A percentile compares a stretch with the other conserved stretches of the same genome.
Evolutionary conservation across 73 alveolate species (phyloP).

Genomic region (Paramecium tetraurelia): DNA sequence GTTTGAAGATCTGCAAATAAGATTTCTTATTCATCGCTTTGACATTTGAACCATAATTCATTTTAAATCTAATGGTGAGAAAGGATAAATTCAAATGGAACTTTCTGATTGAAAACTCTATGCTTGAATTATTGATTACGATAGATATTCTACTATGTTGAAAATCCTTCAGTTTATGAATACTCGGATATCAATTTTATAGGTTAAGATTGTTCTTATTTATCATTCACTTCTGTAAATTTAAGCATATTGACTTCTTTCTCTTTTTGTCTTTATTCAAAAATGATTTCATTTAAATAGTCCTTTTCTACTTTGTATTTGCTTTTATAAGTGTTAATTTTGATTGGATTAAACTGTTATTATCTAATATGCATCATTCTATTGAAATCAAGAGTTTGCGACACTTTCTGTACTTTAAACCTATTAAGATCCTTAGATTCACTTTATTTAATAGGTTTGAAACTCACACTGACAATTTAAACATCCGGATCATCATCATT

Average conservation of each 20-base stretch:
- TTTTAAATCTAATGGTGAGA: not conserved
- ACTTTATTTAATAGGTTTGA: not conserved
- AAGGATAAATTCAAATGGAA: not conserved
- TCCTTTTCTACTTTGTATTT: not conserved
- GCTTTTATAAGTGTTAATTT: not conserved
- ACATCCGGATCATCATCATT: conserved; percentile 1
- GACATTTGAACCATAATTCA: conserved; percentile 16
- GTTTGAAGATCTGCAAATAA: not conserved
- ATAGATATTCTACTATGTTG: not conserved
- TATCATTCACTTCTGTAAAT: not conserved
- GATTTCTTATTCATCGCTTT: not conserved
- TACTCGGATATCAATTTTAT: not conserved
- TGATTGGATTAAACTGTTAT: not conserved
- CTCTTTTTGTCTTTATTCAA: not conserved
- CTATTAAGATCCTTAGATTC: not conserved
- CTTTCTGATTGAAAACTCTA: not conserved
- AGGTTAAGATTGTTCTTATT: not conserved
- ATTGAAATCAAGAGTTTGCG: not conserved
- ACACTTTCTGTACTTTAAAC: not conserved
- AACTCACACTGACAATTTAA: not conserved
- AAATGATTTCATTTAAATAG: not conserved
- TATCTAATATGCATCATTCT: not conserved
- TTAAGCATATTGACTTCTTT: not conserved
- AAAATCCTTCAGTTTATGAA: not conserved
- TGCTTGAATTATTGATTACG: not conserved